Percentiles rank a stretch among this genome's conserved stretches.
phyloP scores from a whole-genome alignment of 2,329 filamentous ascomycete species.

The Claviceps maximensis region DNA sequence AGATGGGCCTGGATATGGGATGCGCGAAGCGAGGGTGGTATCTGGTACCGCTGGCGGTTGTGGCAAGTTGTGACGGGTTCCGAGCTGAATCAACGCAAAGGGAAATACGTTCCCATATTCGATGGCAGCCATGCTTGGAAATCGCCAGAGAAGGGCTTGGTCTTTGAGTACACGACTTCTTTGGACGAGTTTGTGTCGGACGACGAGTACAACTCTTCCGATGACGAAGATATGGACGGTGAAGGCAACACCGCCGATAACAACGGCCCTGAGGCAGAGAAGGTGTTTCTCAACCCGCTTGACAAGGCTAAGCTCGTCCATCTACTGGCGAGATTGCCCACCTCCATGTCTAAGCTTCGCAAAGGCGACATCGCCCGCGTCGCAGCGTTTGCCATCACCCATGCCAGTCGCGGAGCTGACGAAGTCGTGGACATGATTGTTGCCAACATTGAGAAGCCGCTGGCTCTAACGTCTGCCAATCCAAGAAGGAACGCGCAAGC shows the following conservation, averaged over 20 bases:
- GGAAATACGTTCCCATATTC: slow-evolving; percentile 53
- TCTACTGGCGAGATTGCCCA: slow-evolving; percentile 70
- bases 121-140: slow-evolving; percentile 70
- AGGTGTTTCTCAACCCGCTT: slow-evolving; percentile 64
- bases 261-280: slow-evolving; percentile 32
- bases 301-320: slow-evolving; percentile 76
- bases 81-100: slow-evolving; percentile 29
- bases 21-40: slow-evolving; percentile 59
- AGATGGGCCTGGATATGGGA: slow-evolving; percentile 95
- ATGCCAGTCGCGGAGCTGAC: slow-evolving; percentile 72
- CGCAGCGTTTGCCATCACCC: slow-evolving; percentile 77
- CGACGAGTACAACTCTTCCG: slow-evolving; percentile 73
- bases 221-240: slow-evolving; percentile 62
- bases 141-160: slow-evolving; percentile 53
- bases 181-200: slow-evolving; percentile 74
- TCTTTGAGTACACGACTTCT: slow-evolving; percentile 66
- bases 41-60: slow-evolving; percentile 87
- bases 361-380: slow-evolving; percentile 79
- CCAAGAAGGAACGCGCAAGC: slow-evolving; percentile 36
- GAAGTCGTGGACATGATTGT: slow-evolving; percentile 87
- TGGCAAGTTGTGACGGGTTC: slow-evolving; percentile 73
- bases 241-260: slow-evolving; percentile 37
- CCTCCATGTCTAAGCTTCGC: slow-evolving; percentile 56
- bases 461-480: slow-evolving; percentile 60
- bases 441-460: slow-evolving; percentile 65